Conservation (phyloP, 352 stramenopile genomes). For the Pseudoperonospora humuli region DNA sequence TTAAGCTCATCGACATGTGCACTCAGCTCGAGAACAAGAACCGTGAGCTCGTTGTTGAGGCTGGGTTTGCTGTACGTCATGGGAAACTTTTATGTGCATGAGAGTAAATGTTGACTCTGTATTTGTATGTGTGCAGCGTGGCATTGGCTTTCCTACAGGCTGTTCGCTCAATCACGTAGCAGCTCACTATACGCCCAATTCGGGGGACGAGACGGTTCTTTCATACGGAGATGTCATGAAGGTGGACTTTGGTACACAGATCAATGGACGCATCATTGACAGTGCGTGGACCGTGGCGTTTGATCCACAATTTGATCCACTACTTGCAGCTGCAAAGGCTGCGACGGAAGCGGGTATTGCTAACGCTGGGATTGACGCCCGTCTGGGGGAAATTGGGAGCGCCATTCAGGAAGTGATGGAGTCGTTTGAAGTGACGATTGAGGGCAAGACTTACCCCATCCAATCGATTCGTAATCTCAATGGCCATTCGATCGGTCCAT, state of each 20-base stretch:
- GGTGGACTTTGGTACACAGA: constrained; percentile 96
- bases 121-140: constrained; percentile 21
- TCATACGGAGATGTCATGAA: constrained; percentile 96
- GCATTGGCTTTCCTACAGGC: constrained; percentile 81
- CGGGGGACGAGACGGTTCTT: constrained; percentile 90
- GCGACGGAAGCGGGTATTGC: constrained; percentile 92
- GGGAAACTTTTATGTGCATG: not conserved
- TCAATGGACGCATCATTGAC: constrained; percentile 97
- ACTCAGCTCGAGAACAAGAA: constrained; percentile 95
- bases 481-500: constrained; percentile 96
- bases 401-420: constrained; percentile 22
- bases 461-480: constrained; percentile 97
- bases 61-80: constrained; percentile 70
- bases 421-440: constrained; percentile 86
- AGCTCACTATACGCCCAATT: constrained; percentile 97
- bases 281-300: constrained; percentile 96
- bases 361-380: constrained; percentile 91
- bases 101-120: not conserved
- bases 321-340: constrained; percentile 88
- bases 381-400: constrained; percentile 45
- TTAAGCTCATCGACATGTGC: constrained; percentile 95
- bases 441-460: constrained; percentile 92
- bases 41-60: constrained; percentile 90
- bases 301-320: constrained; percentile 90
- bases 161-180: constrained; percentile 96